Evolutionary conservation across 495 filamentous ascomycete species (phyloP).

Genomic region (Penicillium crystallinum): DNA sequence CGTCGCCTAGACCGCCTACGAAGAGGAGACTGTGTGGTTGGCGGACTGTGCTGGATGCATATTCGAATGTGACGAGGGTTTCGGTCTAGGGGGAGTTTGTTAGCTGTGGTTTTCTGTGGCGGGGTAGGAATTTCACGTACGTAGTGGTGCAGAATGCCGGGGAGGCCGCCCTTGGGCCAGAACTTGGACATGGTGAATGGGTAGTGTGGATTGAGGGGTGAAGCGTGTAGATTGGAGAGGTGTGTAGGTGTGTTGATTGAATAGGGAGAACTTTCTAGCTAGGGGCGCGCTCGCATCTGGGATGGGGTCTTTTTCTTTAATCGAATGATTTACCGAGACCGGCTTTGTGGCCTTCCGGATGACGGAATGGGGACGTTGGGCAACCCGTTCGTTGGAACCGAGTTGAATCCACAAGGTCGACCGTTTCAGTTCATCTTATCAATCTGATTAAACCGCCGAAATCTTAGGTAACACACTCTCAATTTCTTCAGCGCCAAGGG

Average conservation of each 20-base stretch:
- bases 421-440: constrained; percentile 5
- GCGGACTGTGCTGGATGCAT: constrained; percentile 21
- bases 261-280: neutral
- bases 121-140: constrained; percentile 23
- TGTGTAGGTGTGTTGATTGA: neutral
- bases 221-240: neutral
- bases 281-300: neutral
- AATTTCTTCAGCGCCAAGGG: neutral
- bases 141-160: constrained; percentile 54
- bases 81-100: constrained; percentile 31
- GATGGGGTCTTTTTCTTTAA: neutral
- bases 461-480: constrained; percentile 6
- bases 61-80: constrained; percentile 44
- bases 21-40: constrained; percentile 68
- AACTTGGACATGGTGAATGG: constrained; percentile 40
- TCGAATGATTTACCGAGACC: constrained; percentile 3
- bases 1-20: constrained; percentile 77
- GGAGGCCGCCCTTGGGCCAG: constrained; percentile 45
- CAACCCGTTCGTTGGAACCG: neutral
- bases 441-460: constrained; percentile 8
- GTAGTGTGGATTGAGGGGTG: neutral
- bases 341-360: neutral
- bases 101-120: neutral
- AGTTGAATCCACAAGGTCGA: neutral
- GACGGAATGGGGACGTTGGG: neutral